These are phyloP conservation scores for Carex arenaria DNA, from an alignment of 202 grass and related monocot species.

Conservation along the genomic window DNA sequence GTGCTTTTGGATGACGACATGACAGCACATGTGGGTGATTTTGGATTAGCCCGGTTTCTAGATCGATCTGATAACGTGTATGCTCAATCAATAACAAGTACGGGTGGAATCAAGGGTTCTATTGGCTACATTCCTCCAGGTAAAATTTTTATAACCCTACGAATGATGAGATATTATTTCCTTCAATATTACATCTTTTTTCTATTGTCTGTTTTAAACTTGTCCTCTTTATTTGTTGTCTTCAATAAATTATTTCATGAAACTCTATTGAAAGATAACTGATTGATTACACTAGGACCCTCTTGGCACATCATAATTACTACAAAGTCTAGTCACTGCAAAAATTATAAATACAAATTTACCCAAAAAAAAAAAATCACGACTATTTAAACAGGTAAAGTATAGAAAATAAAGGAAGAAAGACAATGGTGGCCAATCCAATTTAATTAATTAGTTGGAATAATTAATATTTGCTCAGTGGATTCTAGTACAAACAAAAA, in stretches of 20 bases:
- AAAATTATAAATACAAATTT: neutral
- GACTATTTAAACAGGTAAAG: too few species aligned
- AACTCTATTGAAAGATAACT: neutral
- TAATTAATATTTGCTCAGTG: neutral
- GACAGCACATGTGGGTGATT: slow-evolving; percentile 22
- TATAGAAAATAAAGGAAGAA: neutral
- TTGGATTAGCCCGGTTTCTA: slow-evolving; percentile 26
- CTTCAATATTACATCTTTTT: neutral
- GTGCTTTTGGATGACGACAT: slow-evolving; percentile 21
- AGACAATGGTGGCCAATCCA: neutral
- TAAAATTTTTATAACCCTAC: neutral
- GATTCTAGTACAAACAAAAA: neutral
- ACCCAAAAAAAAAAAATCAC: neutral
- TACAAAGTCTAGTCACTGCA: neutral
- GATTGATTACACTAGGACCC: slow-evolving; percentile 22
- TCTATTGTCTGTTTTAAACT: neutral
- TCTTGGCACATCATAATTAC: neutral
- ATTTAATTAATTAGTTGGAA: neutral
- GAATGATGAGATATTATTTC: too few species aligned
- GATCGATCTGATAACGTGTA: neutral
- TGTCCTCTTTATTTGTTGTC: neutral
- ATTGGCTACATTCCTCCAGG: slow-evolving; percentile 30
- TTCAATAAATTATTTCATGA: neutral
- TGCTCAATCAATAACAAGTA: slow-evolving; percentile 9
- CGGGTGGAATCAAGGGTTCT: slow-evolving; percentile 24